A percentile compares a stretch with the other conserved stretches of the same genome.
Conservation (phyloP, 2,329 filamentous ascomycete species). For the Ophiostoma novo-ulmi region DNA sequence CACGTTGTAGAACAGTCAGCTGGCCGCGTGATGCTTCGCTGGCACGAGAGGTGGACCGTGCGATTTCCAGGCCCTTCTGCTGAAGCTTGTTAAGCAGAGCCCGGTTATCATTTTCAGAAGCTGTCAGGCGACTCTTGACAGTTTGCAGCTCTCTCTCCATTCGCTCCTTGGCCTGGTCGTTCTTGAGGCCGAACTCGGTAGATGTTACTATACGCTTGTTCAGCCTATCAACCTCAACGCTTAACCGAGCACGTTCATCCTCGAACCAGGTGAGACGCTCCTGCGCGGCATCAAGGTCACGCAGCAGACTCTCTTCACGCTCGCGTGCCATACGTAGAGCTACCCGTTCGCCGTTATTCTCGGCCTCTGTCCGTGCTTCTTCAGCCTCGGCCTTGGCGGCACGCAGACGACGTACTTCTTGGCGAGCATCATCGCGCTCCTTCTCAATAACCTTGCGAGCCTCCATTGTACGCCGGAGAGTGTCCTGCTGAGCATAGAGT, state of each 20-base stretch:
- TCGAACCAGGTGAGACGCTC: constrained; percentile 74
- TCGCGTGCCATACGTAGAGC: constrained; percentile 75
- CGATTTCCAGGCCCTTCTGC: constrained; percentile 94
- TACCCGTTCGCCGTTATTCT: constrained; percentile 72
- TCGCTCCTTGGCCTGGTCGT: constrained; percentile 91
- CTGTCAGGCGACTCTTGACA: constrained; percentile 79
- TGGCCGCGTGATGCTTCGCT: constrained; percentile 78
- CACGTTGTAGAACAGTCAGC: constrained; percentile 68
- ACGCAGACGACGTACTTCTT: constrained; percentile 75
- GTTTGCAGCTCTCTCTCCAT: constrained; percentile 87
- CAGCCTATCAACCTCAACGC: constrained; percentile 74
- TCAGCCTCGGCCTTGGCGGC: constrained; percentile 81
- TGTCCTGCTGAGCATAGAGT: constrained; percentile 91
- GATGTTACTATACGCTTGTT: constrained; percentile 85
- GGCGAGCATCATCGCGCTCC: constrained; percentile 82
- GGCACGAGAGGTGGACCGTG: constrained; percentile 78
- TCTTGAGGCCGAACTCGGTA: constrained; percentile 79
- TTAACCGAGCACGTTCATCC: constrained; percentile 69
- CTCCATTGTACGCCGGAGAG: constrained; percentile 78
- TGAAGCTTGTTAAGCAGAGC: constrained; percentile 95
- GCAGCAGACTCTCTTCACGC: constrained; percentile 68
- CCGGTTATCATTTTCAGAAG: constrained; percentile 94
- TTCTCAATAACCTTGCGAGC: constrained; percentile 73
- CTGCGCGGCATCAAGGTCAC: constrained; percentile 75
- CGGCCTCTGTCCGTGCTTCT: constrained; percentile 76